Conservation (phyloP, 306 rosid species). For the Rubus parviflorus region DNA sequence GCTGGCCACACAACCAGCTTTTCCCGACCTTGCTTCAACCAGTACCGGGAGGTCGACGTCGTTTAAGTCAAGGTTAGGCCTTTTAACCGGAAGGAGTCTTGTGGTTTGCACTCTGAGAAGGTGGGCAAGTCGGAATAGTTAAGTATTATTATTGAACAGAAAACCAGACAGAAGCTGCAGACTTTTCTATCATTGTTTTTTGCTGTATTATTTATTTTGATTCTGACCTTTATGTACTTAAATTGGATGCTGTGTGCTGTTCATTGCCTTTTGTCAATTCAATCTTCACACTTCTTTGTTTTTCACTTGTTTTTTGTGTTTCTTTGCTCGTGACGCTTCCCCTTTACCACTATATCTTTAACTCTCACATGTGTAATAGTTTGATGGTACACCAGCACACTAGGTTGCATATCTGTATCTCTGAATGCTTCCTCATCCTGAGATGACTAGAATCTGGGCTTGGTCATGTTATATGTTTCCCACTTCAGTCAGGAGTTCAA, state of each 20-base stretch:
- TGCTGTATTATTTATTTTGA: slow-evolving; percentile 46
- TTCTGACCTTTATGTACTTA: slow-evolving; percentile 42
- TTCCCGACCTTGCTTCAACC: slow-evolving; percentile 43
- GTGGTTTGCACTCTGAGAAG: slow-evolving; percentile 82
- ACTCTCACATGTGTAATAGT: background rate
- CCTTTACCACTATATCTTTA: background rate
- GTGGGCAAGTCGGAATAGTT: slow-evolving; percentile 69
- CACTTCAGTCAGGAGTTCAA: background rate
- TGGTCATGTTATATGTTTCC: background rate
- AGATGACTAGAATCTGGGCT: background rate
- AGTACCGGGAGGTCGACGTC: slow-evolving; percentile 56
- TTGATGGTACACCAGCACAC: background rate
- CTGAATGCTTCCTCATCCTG: background rate
- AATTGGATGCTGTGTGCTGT: slow-evolving; percentile 59
- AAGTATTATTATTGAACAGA: slow-evolving; percentile 10
- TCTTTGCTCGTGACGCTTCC: slow-evolving; percentile 9
- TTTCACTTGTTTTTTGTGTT: slow-evolving; percentile 11
- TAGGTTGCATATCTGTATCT: background rate
- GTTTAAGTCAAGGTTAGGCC: slow-evolving; percentile 77
- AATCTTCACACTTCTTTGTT: slow-evolving; percentile 36
- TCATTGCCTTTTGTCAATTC: slow-evolving; percentile 44
- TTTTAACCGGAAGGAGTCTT: slow-evolving; percentile 58
- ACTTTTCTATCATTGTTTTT: slow-evolving; percentile 33
- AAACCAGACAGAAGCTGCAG: background rate
- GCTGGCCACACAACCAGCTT: slow-evolving; percentile 37